These are phyloP conservation scores for Tetrapyrgos nigripes DNA, from an alignment of 1,284 basidiomycete genomes.

Conservation along the genomic window DNA sequence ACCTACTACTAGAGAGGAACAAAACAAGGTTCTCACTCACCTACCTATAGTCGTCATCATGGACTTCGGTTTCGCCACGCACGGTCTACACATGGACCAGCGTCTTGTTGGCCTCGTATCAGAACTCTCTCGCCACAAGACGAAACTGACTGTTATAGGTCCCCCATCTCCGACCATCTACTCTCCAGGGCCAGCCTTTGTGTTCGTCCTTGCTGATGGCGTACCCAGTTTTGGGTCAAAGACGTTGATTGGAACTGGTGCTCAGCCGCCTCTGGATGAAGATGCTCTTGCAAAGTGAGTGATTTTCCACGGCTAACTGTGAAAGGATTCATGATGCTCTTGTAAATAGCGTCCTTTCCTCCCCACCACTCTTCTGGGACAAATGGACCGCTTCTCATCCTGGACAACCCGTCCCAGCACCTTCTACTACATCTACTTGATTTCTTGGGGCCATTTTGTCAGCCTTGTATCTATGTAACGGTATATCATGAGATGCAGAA, in stretches of 20 bases:
- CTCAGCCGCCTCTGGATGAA: slow-evolving; percentile 18
- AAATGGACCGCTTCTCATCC: too few relatives aligned
- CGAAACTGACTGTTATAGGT: slow-evolving; percentile 43
- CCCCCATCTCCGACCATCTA: slow-evolving; percentile 51
- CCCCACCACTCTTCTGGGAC: too few relatives aligned
- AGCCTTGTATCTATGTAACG: too few relatives aligned
- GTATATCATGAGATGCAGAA: too few relatives aligned
- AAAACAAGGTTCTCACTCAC: not conserved
- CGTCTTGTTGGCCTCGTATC: slow-evolving; percentile 51
- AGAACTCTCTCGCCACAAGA: slow-evolving; percentile 31
- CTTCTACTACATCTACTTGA: too few relatives aligned
- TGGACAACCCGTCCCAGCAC: too few relatives aligned
- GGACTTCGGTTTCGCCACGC: slow-evolving; percentile 59
- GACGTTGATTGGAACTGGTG: slow-evolving; percentile 22
- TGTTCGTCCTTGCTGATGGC: slow-evolving; percentile 58
- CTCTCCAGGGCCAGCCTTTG: slow-evolving; percentile 61
- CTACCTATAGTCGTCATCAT: slow-evolving; percentile 44
- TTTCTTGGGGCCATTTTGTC: too few relatives aligned
- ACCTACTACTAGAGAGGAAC: not conserved
- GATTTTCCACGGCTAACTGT: not conserved
- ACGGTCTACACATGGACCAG: slow-evolving; percentile 55
- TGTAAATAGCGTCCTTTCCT: too few relatives aligned
- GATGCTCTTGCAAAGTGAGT: slow-evolving; percentile 24
- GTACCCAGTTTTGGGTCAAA: slow-evolving; percentile 24
- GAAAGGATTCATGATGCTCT: too few relatives aligned